Evolutionary conservation across 2,329 filamentous ascomycete genomes (phyloP).

Genomic region (Apiospora hydei): DNA sequence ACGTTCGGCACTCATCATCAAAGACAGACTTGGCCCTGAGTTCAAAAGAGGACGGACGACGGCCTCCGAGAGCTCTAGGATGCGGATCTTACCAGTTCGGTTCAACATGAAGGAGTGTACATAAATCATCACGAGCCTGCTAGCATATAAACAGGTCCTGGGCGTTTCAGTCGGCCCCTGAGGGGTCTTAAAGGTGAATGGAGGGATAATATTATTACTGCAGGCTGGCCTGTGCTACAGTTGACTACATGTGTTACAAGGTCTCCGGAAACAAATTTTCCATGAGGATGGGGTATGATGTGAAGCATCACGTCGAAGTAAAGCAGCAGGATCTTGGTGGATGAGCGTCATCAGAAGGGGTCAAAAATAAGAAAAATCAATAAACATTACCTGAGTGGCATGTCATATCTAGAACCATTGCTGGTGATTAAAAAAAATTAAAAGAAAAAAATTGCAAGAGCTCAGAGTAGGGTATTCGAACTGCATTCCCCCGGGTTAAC

Average conservation of each 20-base stretch:
- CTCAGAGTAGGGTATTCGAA: constrained; percentile 3
- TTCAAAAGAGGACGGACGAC: not conserved
- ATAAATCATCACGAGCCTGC: too few relatives aligned
- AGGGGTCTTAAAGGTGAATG: too few relatives aligned
- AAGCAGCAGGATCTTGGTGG: not conserved
- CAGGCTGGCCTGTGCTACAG: too few relatives aligned
- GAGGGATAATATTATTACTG: not conserved
- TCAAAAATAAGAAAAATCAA: not conserved
- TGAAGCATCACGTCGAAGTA: not conserved
- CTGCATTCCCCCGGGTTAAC: not conserved
- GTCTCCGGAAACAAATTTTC: not conserved
- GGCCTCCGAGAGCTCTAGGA: not conserved
- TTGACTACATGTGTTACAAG: too few relatives aligned
- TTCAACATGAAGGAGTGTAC: too few relatives aligned
- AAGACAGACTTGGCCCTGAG: not conserved
- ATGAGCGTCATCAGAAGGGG: not conserved
- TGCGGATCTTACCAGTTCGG: not conserved
- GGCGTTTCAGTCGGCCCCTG: too few relatives aligned
- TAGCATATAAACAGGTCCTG: not conserved
- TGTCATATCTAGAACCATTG: not conserved
- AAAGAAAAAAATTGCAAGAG: not conserved
- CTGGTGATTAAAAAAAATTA: not conserved
- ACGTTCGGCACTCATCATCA: not conserved
- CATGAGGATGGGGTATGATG: not conserved
- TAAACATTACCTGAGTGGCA: not conserved